Base-by-base conservation (phyloP, 139 green algal species). In the Chlorella sp. region DNA sequence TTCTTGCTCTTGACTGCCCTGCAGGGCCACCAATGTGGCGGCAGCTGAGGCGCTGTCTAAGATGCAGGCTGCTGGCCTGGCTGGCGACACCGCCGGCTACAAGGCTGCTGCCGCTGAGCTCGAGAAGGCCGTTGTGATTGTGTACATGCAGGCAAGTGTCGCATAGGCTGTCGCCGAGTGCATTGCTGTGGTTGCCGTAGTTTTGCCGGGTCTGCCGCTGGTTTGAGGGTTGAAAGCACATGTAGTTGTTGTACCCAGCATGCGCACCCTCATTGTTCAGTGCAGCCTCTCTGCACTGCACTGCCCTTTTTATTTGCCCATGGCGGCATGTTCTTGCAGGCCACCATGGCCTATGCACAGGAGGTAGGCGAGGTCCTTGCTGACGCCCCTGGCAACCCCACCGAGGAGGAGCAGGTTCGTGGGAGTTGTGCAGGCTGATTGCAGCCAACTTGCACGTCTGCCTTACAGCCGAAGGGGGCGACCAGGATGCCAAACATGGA, bases 11-110 rank as follows among this genome's bases (percentile, higher is more conserved):
- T 3, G 15, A 28, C 72, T 65, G 26, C n/a, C 30, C 3, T 56
- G 55, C 74, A 81, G 74, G 6, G 41, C 74, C 47, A 69, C 74
- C 74, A 81, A 81, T 32, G 32, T 81, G 20, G 74, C 55, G 0
- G 74, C 32, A 2, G 74, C 55, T 21, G 25, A 36, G 16, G 74
- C 74, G 28, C 32, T 81, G 3, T 13, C 30, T 4, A n/a, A n/a
- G 13, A 68, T 81, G 74, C 74, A 56, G 74, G 74, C 20, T 11
- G 74, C 74, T 16, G 74, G n/a, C 1, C 13, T 39, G 2, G 34
- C 34, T 6, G 74, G 74, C 55, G 32, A 69, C 32, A 4, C 13
- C 11, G 55, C 74, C 17, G 74, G 32, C 21, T 81, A 38, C 23
- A 34, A 36, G 13, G 34, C 32, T 1, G 74, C 74, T 13, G 25